Evolutionary conservation across 805 yeast genomes (phyloP).

Genomic region (Torulaspora delbrueckii): DNA sequence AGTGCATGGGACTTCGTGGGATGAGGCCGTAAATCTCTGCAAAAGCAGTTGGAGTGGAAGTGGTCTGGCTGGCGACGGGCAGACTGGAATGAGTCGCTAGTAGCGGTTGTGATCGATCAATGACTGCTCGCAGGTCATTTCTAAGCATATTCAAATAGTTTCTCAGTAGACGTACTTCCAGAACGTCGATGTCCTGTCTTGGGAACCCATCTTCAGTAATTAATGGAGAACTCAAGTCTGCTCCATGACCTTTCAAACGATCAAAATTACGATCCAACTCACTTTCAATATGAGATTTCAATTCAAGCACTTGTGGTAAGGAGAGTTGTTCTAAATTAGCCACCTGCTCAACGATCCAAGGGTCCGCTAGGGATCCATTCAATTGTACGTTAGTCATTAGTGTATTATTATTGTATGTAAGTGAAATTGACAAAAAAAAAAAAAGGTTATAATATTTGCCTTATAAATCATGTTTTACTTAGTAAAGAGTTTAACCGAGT

Average conservation of each 20-base stretch:
- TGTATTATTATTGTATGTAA: no score
- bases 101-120: slow-evolving; percentile 43
- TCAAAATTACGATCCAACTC: slow-evolving; percentile 41
- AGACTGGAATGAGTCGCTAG: slow-evolving; percentile 41
- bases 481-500: slow-evolving; percentile 50
- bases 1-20: slow-evolving; percentile 50
- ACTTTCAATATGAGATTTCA: slow-evolving; percentile 40
- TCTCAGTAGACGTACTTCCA: slow-evolving; percentile 57
- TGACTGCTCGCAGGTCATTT: slow-evolving; percentile 58
- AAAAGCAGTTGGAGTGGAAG: slow-evolving; percentile 41
- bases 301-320: slow-evolving; percentile 25
- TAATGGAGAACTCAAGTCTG: slow-evolving; percentile 60
- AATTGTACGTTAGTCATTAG: slow-evolving; percentile 2
- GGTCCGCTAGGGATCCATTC: slow-evolving; percentile 11
- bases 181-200: slow-evolving; percentile 74
- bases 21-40: slow-evolving; percentile 50
- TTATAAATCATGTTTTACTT: neutral
- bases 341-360: slow-evolving; percentile 9
- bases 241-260: slow-evolving; percentile 42
- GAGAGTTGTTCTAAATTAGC: slow-evolving; percentile 7
- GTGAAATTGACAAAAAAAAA: neutral
- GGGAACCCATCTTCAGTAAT: slow-evolving; percentile 80
- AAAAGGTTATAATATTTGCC: neutral
- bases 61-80: neutral
- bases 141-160: slow-evolving; percentile 59